Evolutionary conservation across 805 yeast genomes (phyloP).

Genomic region (Hanseniaspora singularis): DNA sequence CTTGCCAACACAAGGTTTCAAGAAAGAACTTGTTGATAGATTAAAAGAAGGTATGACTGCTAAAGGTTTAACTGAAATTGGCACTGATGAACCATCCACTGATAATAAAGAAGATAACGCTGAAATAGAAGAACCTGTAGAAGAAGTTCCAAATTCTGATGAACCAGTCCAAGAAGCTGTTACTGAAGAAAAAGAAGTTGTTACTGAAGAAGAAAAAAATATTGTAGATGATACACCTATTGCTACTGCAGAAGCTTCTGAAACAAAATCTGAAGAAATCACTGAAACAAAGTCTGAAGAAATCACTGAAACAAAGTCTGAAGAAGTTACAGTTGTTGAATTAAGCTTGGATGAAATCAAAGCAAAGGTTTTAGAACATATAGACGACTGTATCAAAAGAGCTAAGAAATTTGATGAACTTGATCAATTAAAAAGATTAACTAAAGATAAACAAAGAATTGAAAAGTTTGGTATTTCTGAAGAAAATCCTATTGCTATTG

Average conservation of each 20-base stretch:
- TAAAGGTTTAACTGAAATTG: slow-evolving; percentile 21
- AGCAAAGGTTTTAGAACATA: slow-evolving; percentile 51
- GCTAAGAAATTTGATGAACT: slow-evolving; percentile 57
- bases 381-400: slow-evolving; percentile 56
- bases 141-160: background rate
- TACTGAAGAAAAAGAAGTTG: slow-evolving; percentile 15
- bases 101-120: slow-evolving; percentile 15
- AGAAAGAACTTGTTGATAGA: slow-evolving; percentile 61
- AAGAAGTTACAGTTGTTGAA: background rate
- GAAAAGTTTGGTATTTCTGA: slow-evolving; percentile 73
- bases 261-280: too few species aligned
- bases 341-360: slow-evolving; percentile 61
- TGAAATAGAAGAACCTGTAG: slow-evolving; percentile 17
- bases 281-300: too few species aligned
- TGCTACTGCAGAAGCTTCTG: background rate
- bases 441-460: slow-evolving; percentile 38
- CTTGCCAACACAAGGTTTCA: slow-evolving; percentile 62
- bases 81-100: too few species aligned
- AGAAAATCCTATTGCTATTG: slow-evolving; percentile 54
- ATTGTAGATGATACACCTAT: background rate
- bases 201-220: slow-evolving; percentile 12
- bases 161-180: too few species aligned
- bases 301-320: too few species aligned
- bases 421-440: slow-evolving; percentile 48
- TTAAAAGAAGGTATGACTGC: slow-evolving; percentile 44